Conservation (phyloP, 176 grass and related monocot species). For the Musa itinerans region DNA sequence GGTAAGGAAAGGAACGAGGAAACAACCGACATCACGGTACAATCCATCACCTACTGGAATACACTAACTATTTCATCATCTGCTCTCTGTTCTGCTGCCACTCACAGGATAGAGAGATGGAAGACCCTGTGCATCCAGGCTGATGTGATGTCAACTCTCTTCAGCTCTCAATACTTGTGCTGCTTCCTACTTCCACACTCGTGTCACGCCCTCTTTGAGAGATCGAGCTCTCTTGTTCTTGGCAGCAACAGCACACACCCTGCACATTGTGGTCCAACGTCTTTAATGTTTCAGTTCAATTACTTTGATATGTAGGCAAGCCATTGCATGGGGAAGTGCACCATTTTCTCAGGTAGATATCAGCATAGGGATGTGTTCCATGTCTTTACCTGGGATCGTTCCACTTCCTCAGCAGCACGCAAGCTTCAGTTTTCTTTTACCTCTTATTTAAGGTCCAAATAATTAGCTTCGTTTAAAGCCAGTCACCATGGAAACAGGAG, state of each 20-base stretch:
- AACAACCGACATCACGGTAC: too few relatives aligned
- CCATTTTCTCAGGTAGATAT: slow-evolving; percentile 22
- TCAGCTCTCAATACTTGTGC: too few relatives aligned
- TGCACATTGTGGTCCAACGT: neutral
- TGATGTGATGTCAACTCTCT: too few relatives aligned
- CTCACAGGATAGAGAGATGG: too few relatives aligned
- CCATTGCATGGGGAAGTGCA: slow-evolving; percentile 16
- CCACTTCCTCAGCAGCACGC: slow-evolving; percentile 12
- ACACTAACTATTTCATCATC: too few relatives aligned
- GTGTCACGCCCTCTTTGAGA: too few relatives aligned
- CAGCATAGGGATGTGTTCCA: slow-evolving; percentile 34
- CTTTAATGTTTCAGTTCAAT: neutral
- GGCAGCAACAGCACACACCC: neutral
- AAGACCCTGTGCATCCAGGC: too few relatives aligned
- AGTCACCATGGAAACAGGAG: slow-evolving; percentile 11
- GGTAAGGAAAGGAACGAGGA: too few relatives aligned
- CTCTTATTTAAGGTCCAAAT: slow-evolving; percentile 18
- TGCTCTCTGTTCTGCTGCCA: too few relatives aligned
- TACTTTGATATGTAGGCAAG: neutral
- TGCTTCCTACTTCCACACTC: too few relatives aligned
- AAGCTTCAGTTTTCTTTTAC: slow-evolving; percentile 14
- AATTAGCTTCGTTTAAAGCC: neutral
- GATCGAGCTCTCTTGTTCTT: too few relatives aligned
- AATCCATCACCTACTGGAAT: too few relatives aligned
- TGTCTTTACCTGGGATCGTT: slow-evolving; percentile 25